Evolutionary conservation across 2,329 filamentous ascomycete genomes (phyloP).

Genomic region (Cercospora brassicicola): DNA sequence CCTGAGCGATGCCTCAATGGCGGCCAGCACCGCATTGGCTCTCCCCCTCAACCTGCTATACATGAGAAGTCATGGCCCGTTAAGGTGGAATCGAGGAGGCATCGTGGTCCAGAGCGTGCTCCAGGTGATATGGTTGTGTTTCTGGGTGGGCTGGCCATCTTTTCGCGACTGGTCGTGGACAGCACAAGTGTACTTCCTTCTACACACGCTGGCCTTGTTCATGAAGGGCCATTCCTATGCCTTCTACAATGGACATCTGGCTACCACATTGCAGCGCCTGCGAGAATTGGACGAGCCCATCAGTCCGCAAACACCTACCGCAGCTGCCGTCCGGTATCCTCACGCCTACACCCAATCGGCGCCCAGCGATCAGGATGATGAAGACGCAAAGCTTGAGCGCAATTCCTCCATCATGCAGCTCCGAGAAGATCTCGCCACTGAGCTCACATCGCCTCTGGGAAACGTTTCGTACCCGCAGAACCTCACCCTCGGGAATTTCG

Average conservation of each 20-base stretch:
- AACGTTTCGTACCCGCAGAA: constrained; percentile 88
- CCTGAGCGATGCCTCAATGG: constrained; percentile 79
- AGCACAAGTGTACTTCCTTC: constrained; percentile 86
- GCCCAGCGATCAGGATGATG: constrained; percentile 45
- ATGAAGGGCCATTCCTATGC: constrained; percentile 99
- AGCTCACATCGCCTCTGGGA: constrained; percentile 87
- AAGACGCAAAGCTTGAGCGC: constrained; percentile 47
- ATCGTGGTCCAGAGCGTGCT: constrained; percentile 79
- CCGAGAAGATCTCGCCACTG: constrained; percentile 82
- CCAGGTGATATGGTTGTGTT: constrained; percentile 72
- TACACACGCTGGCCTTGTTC: constrained; percentile 85
- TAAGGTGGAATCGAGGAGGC: constrained; percentile 66
- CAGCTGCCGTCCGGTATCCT: constrained; percentile 68
- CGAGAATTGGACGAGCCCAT: constrained; percentile 72
- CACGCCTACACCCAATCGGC: constrained; percentile 51
- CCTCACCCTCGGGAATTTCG: constrained; percentile 76
- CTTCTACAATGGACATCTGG: constrained; percentile 96
- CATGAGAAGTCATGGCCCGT: constrained; percentile 36
- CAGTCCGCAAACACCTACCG: constrained; percentile 48
- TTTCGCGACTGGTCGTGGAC: constrained; percentile 92
- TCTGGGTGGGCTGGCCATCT: constrained; percentile 81
- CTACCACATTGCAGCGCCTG: constrained; percentile 79
- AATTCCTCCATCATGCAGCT: constrained; percentile 60
- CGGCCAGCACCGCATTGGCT: constrained; percentile 20
- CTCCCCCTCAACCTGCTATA: constrained; percentile 23